Conservation (phyloP, 2,329 filamentous ascomycete species). For the Zasmidium angulare region DNA sequence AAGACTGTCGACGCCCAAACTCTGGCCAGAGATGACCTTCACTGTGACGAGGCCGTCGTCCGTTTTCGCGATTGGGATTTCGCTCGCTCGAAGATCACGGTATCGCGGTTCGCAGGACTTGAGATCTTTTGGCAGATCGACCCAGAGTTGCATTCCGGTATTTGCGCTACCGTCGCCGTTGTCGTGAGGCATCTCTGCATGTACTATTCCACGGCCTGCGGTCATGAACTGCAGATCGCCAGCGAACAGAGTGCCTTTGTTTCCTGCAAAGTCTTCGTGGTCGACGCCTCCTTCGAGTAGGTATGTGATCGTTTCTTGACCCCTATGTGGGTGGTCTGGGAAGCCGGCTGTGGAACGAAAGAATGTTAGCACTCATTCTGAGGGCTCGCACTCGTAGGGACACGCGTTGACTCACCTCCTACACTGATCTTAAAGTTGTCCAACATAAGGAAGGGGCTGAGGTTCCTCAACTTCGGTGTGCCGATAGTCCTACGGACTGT, state of each 20-base stretch:
- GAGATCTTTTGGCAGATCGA: conserved; percentile 77
- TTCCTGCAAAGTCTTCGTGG: conserved; percentile 88
- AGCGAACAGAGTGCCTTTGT: conserved; percentile 76
- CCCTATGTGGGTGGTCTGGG: conserved; percentile 54
- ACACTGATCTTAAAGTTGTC: conserved; percentile 75
- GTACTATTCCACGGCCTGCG: conserved; percentile 84
- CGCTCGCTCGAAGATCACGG: conserved; percentile 73
- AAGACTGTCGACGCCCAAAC: conserved; percentile 79
- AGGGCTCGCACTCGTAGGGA: conserved; percentile 53
- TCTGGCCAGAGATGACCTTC: conserved; percentile 87
- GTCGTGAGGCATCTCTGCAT: conserved; percentile 88
- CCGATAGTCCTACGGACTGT: conserved; percentile 85
- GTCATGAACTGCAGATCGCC: conserved; percentile 99
- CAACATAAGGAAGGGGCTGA: conserved; percentile 93
- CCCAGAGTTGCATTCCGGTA: conserved; percentile 91
- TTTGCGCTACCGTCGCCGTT: conserved; percentile 74
- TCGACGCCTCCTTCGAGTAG: conserved; percentile 81
- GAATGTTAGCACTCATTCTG: conserved; percentile 63
- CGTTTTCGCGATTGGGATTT: conserved; percentile 73
- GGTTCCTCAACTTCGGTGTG: conserved; percentile 76
- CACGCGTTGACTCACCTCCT: conserved; percentile 60
- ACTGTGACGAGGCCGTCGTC: conserved; percentile 74
- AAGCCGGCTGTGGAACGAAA: conserved; percentile 9
- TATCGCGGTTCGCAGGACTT: conserved; percentile 92
- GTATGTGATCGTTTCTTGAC: conserved; percentile 89